Base-by-base conservation (phyloP, 2,329 filamentous ascomycete species). In the Pyrenophora tritici-repentis region DNA sequence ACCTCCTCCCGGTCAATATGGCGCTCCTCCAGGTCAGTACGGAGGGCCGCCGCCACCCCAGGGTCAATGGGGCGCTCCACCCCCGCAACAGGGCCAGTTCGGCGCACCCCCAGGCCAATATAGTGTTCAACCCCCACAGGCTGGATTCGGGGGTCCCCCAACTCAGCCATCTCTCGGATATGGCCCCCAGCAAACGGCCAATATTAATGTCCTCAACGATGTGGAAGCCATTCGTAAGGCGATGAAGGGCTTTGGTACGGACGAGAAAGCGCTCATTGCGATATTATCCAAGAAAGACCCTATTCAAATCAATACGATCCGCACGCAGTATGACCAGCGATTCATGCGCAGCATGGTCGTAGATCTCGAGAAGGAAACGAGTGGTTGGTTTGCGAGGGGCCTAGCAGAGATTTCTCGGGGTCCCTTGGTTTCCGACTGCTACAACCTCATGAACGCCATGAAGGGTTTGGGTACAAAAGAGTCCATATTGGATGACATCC, bases 241-340 rank as follows among this genome's bases (percentile, higher is more conserved):
- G 2, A 96, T 97, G 91, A 96, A 96, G 74, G 91, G 91, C 0
- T 90, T 96, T 56, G 93, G 92, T 29, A 97, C 92, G 0, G 86
- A 97, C 65, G 92, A 97, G 72, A 87, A 86, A 65, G 74, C 82
- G 0, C 77, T 97, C 13, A 92, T 96, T 57, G 77, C 79, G 2
- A 77, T 87, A 3, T 78, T 97, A 7, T 77, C 87, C 2, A 83
- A 81, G 60, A 87, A 91, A 56, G 90, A 95, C 58, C 88, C 92
- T 1, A 78, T 91, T 4, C 89, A 96, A 70, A 82, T 94, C 56
- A 83, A 86, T 40, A 68, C 68, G 6, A 76, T 84, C 44, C 77
- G 80, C 81, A 86, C 76, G 75, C 79, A 43, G 32, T 97, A 88
- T 76, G 77, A 85, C 41, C 76, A 84, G 50, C 76, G 80, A 55